Percentiles rank a stretch among this genome's conserved stretches.
Conservation (phyloP, 176 grass and related monocot species). For the Musa acuminata region DNA sequence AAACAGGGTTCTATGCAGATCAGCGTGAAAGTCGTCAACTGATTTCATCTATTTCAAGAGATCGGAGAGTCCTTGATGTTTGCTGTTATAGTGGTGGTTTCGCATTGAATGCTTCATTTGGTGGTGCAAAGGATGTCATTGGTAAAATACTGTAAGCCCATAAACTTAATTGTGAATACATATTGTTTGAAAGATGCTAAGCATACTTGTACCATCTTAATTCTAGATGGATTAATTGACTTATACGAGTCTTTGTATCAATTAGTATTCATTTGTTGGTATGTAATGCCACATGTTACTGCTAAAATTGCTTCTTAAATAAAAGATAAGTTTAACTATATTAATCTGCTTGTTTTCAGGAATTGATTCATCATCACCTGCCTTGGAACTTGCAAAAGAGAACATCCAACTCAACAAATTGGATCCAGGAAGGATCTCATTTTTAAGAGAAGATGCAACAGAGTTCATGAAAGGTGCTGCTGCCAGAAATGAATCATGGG, state of each 20-base stretch:
- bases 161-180: neutral
- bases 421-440: slow-evolving; percentile 43
- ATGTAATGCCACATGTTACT: neutral
- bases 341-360: slow-evolving; percentile 39
- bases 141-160: slow-evolving; percentile 58
- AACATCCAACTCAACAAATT: slow-evolving; percentile 74
- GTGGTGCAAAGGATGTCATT: slow-evolving; percentile 65
- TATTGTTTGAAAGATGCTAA: too few species aligned
- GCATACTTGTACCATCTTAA: neutral
- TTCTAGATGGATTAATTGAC: neutral
- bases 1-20: slow-evolving; percentile 98
- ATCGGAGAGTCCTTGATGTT: slow-evolving; percentile 67
- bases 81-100: slow-evolving; percentile 93
- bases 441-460: slow-evolving; percentile 75
- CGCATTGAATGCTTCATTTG: slow-evolving; percentile 58
- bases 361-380: slow-evolving; percentile 76
- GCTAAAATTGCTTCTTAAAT: neutral
- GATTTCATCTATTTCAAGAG: slow-evolving; percentile 63
- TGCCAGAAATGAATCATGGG: slow-evolving; percentile 65
- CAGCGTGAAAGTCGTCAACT: slow-evolving; percentile 70
- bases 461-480: slow-evolving; percentile 76
- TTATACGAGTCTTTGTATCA: neutral
- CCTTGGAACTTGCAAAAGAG: slow-evolving; percentile 78
- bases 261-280: neutral
- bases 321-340: slow-evolving; percentile 6